Base-by-base conservation (phyloP, 129 eudicot genomes). In the Escallonia herrerae region DNA sequence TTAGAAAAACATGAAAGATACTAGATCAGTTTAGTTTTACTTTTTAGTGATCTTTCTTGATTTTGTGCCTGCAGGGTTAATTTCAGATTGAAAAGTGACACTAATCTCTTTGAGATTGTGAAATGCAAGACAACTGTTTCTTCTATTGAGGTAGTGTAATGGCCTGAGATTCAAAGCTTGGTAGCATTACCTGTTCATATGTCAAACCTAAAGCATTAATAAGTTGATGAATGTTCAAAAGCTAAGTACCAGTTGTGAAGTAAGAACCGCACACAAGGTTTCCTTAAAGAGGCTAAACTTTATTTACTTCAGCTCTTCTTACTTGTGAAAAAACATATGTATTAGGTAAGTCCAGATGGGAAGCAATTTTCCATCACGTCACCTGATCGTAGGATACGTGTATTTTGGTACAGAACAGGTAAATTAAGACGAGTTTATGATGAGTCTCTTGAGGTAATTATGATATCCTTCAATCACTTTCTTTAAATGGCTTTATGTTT, bases 381-480 rank as follows among this genome's bases (percentile, higher is more conserved):
- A 10, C 98, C 96, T 56, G 98, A 93, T 80, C 98, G 96, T 12
- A 89, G 96, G 67, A 88, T 93, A 58, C 95, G 98, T 63, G 84
- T 93, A 65, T 93, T 93, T 81, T 93, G 98, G 98, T 93, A 77
- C 59, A 79, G 81, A 65, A 88, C 89, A 3, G 98, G 98, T 15
- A 93, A 93, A 77, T 65, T 88, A 69, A 86, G 96, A 66, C 91
- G 95, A 49, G 96, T 88, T 44, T 93, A 93, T 80, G 98, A 93
- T 62, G 98, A 93, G 82, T 93, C 98, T 63, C 91, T 93, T 37
- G 96, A 93, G 91, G 98, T 93, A 86, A 75, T 59, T 15, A 3
- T 63, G 62, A 33, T 57, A 37, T 45, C 41, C 47, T 66, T 40
- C 52, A 43, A 54, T 48, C 5, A 12, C 7, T 4, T 60, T 59